Evolutionary conservation across 257 asterid genomes (phyloP).

Genomic region (Haberlea rhodopensis): DNA sequence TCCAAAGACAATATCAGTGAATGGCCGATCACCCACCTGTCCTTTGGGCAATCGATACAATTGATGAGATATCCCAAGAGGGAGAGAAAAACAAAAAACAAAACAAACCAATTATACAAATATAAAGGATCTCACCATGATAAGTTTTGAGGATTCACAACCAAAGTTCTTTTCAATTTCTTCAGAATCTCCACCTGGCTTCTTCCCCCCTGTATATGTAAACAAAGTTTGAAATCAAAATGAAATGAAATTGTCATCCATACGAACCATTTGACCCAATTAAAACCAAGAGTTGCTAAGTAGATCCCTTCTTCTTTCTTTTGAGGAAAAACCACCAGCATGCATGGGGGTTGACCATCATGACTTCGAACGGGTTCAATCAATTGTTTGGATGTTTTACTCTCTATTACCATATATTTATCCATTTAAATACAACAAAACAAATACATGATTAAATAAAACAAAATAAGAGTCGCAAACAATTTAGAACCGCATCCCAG

Average conservation of each 20-base stretch:
- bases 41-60: conserved; percentile 25
- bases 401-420: too few relatives aligned
- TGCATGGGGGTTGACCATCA: too few relatives aligned
- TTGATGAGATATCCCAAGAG: conserved; percentile 6
- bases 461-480: too few relatives aligned
- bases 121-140: conserved; percentile 52
- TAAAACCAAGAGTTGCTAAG: too few relatives aligned
- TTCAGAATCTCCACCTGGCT: conserved; percentile 90
- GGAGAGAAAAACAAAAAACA: not conserved
- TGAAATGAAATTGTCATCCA: conserved; percentile 17
- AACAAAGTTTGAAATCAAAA: conserved; percentile 26
- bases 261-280: too few relatives aligned
- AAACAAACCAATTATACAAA: conserved; percentile 7
- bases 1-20: too few relatives aligned
- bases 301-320: too few relatives aligned
- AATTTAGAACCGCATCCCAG: not conserved
- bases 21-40: conserved; percentile 97
- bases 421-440: too few relatives aligned
- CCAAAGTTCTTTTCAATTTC: too few relatives aligned
- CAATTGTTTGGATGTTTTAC: conserved; percentile 5
- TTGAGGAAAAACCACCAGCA: too few relatives aligned
- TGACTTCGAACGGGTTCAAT: too few relatives aligned
- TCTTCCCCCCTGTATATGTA: conserved; percentile 57
- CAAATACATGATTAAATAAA: too few relatives aligned
- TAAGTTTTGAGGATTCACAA: conserved; percentile 74